phyloP scores from a whole-genome alignment of 768 basidiomycete genomes.

The Astraeus odoratus region DNA sequence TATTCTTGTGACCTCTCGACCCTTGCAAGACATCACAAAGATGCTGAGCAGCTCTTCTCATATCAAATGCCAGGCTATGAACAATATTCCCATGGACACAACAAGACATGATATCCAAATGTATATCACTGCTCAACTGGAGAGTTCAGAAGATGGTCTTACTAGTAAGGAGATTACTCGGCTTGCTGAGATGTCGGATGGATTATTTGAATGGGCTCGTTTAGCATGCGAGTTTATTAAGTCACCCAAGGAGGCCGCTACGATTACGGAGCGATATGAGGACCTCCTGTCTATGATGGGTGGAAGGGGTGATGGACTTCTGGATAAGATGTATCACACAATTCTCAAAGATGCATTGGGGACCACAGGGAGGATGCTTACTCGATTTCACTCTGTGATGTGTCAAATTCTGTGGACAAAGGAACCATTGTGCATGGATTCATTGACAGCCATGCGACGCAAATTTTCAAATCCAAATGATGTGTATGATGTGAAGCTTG shows the following conservation, averaged over 20 bases:
- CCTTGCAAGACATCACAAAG: not conserved
- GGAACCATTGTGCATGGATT: not conserved
- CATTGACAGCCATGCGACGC: not conserved
- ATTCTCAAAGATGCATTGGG: not conserved
- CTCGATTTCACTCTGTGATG: slow-evolving; percentile 2
- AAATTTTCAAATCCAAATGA: not conserved
- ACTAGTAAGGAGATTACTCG: not conserved
- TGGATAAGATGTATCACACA: not conserved
- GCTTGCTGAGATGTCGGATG: not conserved
- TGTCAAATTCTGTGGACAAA: not conserved
- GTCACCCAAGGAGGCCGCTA: not conserved
- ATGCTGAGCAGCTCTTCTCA: not conserved
- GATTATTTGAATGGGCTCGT: not conserved
- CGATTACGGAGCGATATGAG: not conserved
- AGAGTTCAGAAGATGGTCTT: not conserved
- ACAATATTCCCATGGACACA: not conserved
- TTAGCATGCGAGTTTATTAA: not conserved
- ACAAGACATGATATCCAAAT: not conserved
- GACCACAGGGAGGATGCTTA: not conserved
- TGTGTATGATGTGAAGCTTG: not conserved
- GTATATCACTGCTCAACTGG: not conserved
- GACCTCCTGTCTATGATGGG: not conserved
- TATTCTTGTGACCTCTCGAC: not conserved
- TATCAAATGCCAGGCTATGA: not conserved
- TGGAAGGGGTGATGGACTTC: not conserved